Conservation (phyloP, 257 asterid species). For the Gentiana straminea region DNA sequence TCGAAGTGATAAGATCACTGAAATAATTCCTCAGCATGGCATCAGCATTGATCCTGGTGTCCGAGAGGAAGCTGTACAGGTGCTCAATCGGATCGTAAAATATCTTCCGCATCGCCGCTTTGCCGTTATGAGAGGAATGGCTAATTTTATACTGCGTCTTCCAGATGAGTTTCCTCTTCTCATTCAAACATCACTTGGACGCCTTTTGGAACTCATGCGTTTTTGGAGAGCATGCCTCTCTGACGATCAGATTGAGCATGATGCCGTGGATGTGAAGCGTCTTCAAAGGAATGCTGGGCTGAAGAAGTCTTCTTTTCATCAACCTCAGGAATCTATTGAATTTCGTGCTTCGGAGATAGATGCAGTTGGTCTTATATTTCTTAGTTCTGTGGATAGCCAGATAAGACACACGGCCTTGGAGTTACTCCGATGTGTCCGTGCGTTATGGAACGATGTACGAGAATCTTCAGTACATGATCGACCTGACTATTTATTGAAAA, state of each 20-base stretch:
- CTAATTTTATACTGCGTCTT: conserved; percentile 79
- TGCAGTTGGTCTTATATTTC: conserved; percentile 97
- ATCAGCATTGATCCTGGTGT: conserved; percentile 98
- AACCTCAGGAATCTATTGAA: conserved; percentile 72
- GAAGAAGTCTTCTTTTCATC: conserved; percentile 79
- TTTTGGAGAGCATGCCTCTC: conserved; percentile 92
- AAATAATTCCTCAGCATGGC: conserved; percentile 98
- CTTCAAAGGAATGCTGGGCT: conserved; percentile 80
- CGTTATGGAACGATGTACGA: conserved; percentile 71
- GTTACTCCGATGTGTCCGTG: conserved; percentile 92
- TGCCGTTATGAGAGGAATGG: conserved; percentile 97
- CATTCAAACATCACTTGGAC: conserved; percentile 92
- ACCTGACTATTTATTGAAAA: conserved; percentile 46
- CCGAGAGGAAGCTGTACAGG: conserved; percentile 98
- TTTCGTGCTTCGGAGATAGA: conserved; percentile 94
- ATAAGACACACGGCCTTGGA: conserved; percentile 97
- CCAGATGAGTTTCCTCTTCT: conserved; percentile 99
- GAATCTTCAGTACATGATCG: conserved; percentile 55
- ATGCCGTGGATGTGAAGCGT: conserved; percentile 52
- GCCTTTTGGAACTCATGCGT: conserved; percentile 96
- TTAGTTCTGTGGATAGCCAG: conserved; percentile 97
- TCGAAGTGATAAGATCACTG: conserved; percentile 91
- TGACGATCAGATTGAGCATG: conserved; percentile 56
- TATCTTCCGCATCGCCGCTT: conserved; percentile 96
- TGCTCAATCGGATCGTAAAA: conserved; percentile 82